Evolutionary conservation across 2,329 filamentous ascomycete species (phyloP).

Genomic region (Phaeosphaeria sp.): DNA sequence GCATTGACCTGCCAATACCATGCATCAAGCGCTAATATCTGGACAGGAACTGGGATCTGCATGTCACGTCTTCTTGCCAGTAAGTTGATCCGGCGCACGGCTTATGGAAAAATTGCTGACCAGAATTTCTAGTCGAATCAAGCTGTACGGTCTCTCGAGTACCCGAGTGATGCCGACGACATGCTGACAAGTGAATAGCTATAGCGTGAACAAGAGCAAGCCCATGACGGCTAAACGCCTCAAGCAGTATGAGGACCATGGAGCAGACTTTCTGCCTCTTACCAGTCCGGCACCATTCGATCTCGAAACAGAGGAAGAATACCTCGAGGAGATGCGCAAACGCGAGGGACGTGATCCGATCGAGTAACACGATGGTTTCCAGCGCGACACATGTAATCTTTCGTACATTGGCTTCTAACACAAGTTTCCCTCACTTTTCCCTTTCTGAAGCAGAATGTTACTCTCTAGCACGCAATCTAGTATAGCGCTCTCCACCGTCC

Average conservation of each 20-base stretch:
- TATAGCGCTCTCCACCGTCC: not conserved
- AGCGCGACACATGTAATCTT: not conserved
- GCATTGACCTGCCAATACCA: constrained; percentile 11
- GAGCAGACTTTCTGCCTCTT: constrained; percentile 59
- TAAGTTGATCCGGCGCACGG: constrained; percentile 14
- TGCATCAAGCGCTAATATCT: constrained; percentile 10
- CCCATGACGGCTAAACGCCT: constrained; percentile 58
- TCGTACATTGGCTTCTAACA: not conserved
- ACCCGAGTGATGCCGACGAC: not conserved
- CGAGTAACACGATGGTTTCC: constrained; percentile 38
- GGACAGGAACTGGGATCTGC: constrained; percentile 69
- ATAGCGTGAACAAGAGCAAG: constrained; percentile 65
- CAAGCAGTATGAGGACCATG: constrained; percentile 58
- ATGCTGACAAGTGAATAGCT: constrained; percentile 52
- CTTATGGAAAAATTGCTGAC: not conserved
- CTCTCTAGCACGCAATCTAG: not conserved
- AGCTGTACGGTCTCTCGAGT: constrained; percentile 11
- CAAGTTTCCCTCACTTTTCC: not conserved
- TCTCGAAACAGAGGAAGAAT: constrained; percentile 58
- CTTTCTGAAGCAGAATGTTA: not conserved
- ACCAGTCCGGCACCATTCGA: constrained; percentile 61
- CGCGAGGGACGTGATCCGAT: constrained; percentile 51
- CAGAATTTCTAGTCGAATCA: constrained; percentile 51
- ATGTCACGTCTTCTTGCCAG: constrained; percentile 69
- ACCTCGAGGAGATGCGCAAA: constrained; percentile 51